Conservation (phyloP, 306 rosid species). For the Calophaca sinica region DNA sequence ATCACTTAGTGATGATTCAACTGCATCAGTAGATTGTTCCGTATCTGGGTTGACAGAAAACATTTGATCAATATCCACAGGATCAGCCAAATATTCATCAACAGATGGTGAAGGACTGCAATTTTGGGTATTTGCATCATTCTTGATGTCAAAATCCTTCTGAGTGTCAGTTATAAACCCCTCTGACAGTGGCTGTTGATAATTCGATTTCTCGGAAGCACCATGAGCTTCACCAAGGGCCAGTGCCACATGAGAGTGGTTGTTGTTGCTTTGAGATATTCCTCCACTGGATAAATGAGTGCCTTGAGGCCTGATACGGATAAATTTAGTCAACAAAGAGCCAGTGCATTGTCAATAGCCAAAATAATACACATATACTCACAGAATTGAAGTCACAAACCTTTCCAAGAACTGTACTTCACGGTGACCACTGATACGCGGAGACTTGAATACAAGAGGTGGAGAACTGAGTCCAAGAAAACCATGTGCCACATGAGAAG, state of each 20-base stretch:
- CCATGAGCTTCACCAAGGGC: slow-evolving; percentile 43
- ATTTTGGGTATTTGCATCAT: slow-evolving; percentile 40
- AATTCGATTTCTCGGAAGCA: slow-evolving; percentile 33
- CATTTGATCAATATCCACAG: slow-evolving; percentile 49
- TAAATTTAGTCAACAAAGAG: slow-evolving; percentile 30
- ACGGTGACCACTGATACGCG: slow-evolving; percentile 50
- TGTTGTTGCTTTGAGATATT: slow-evolving; percentile 44
- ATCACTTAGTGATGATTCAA: slow-evolving; percentile 37
- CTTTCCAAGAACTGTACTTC: slow-evolving; percentile 53
- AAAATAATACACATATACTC: background rate
- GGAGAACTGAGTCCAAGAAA: slow-evolving; percentile 60
- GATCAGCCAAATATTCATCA: slow-evolving; percentile 67
- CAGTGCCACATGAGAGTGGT: background rate
- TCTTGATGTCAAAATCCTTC: slow-evolving; percentile 41
- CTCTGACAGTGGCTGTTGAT: slow-evolving; percentile 38
- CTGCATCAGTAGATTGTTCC: slow-evolving; percentile 47
- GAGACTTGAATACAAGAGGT: slow-evolving; percentile 66
- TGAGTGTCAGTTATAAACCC: slow-evolving; percentile 40
- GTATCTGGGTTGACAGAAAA: slow-evolving; percentile 40
- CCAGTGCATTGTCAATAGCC: background rate
- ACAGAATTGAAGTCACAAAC: slow-evolving; percentile 44
- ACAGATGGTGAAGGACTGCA: slow-evolving; percentile 51
- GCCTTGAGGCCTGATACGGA: slow-evolving; percentile 53
- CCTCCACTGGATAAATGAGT: slow-evolving; percentile 42
- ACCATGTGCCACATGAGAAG: slow-evolving; percentile 45